Base-by-base conservation (phyloP, 805 yeast species). In the Komagataella pseudopastoris region DNA sequence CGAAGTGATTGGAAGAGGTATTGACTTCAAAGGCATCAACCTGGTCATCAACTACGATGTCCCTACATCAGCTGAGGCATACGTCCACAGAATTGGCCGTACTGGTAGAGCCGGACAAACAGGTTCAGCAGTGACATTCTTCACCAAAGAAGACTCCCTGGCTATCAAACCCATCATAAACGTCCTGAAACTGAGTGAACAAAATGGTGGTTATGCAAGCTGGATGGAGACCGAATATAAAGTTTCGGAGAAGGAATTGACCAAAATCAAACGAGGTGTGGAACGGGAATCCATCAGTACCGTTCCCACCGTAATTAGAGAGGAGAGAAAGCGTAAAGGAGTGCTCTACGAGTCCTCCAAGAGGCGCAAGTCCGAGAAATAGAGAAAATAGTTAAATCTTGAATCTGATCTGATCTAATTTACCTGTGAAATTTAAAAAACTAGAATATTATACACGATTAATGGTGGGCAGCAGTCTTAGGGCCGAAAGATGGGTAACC, bases 1-100 rank as follows among this genome's bases (percentile, higher is more conserved):
- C 0, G 99, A 93, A 67, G 96, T 93, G 49, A 71, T 93, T 51
- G 85, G 97, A 3, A 80, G 99, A 70, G 99, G 99, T 73, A 87
- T 93, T 53, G 99, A 93, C 66, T 93, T 93, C 71, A 88, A 88
- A 62, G 97, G 97, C 51, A 91, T 93, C 49, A 93, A 90, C 62
- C 65, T 95, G 53, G 97, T 93, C 45, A 87, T 93, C 57, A 93
- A 93, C 68, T 93, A 93, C 65, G 99, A 93, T 67, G 96, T 93
- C 10, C 99, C 99, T 16, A 86, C 81, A 59, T 79, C 85, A 47
- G 88, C 97, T 0, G 97, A 91, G 66, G 84, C 96, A 0, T 93
- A 93, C 64, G 96, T 93, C 48, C 99, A 93, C 67, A 80, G 99
- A 70, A 88, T 93, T 60, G 99, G 99, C 67, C 85, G 99, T 74